Conservation (phyloP, 306 rosid genomes). For the Cotoneaster glaucophyllus region DNA sequence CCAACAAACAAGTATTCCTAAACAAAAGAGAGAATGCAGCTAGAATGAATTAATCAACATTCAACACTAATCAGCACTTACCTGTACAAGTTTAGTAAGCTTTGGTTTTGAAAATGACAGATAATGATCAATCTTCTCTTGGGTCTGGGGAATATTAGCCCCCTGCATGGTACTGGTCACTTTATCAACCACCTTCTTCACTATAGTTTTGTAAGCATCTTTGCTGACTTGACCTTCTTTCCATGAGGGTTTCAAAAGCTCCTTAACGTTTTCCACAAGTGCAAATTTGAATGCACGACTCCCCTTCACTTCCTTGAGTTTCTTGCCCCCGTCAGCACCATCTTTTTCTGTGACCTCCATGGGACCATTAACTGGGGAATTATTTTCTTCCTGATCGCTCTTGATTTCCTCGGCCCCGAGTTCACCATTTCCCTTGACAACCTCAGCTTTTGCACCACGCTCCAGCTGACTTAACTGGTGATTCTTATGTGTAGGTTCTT, state of each 20-base stretch:
- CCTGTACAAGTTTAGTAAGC: conserved; percentile 94
- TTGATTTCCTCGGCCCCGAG: conserved; percentile 31
- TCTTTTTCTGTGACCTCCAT: conserved; percentile 42
- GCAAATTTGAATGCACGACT: conserved; percentile 76
- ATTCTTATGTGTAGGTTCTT: conserved; percentile 30
- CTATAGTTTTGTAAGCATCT: conserved; percentile 83
- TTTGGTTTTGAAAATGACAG: conserved; percentile 67
- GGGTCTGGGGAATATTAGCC: conserved; percentile 74
- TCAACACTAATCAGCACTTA: conserved; percentile 30
- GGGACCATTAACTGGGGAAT: conserved; percentile 32
- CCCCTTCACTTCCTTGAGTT: conserved; percentile 67
- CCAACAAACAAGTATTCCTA: neutral
- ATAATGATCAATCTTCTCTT: conserved; percentile 82
- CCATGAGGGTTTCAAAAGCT: conserved; percentile 90
- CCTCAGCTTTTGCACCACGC: conserved; percentile 25
- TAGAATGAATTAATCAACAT: neutral
- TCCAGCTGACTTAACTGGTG: conserved; percentile 29
- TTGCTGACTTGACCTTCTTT: conserved; percentile 80
- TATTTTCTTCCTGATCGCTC: conserved; percentile 25
- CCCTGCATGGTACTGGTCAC: conserved; percentile 62
- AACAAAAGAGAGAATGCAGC: neutral
- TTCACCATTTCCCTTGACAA: conserved; percentile 32
- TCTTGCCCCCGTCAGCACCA: conserved; percentile 61
- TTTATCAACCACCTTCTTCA: conserved; percentile 93
- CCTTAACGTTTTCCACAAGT: conserved; percentile 82